These are phyloP conservation scores for Fusarium drepaniforme DNA, from an alignment of 2,329 filamentous ascomycete genomes.

Conservation along the genomic window DNA sequence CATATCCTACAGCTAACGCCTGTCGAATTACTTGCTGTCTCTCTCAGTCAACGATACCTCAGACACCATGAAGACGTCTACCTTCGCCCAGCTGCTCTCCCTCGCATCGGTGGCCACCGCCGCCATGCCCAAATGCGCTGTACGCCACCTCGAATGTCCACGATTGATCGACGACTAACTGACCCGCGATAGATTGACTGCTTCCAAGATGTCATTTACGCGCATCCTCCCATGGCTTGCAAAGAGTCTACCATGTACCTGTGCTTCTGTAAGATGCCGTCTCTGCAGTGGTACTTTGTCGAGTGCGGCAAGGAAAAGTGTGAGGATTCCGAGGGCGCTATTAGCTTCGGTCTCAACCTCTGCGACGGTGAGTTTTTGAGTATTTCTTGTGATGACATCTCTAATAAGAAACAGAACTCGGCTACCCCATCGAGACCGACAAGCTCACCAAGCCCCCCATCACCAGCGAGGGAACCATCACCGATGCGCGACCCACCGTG, in stretches of 20 bases:
- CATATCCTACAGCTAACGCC: too few species aligned
- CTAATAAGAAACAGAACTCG: conserved; percentile 18
- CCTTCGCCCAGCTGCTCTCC: conserved; percentile 14
- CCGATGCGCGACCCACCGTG: background rate
- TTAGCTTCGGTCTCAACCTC: conserved; percentile 42
- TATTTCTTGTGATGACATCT: accelerated
- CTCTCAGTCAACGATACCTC: background rate
- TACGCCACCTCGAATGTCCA: background rate
- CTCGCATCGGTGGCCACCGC: conserved; percentile 15
- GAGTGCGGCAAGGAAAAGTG: conserved; percentile 36
- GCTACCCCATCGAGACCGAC: conserved; percentile 23
- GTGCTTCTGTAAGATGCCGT: conserved; percentile 46
- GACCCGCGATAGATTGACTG: conserved; percentile 38
- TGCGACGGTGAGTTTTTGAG: conserved; percentile 45
- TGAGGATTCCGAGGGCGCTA: conserved; percentile 17
- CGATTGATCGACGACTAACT: background rate
- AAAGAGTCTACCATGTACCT: conserved; percentile 48
- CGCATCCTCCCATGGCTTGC: conserved; percentile 44
- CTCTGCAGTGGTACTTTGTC: conserved; percentile 40
- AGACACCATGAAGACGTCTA: conserved; percentile 29
- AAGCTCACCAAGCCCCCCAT: conserved; percentile 10
- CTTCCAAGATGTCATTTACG: conserved; percentile 44
- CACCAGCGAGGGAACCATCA: conserved; percentile 5
- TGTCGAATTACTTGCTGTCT: background rate
- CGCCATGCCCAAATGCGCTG: conserved; percentile 29